These are phyloP conservation scores for Alternaria conjuncta DNA, from an alignment of 2,329 filamentous ascomycete genomes.

Conservation along the genomic window DNA sequence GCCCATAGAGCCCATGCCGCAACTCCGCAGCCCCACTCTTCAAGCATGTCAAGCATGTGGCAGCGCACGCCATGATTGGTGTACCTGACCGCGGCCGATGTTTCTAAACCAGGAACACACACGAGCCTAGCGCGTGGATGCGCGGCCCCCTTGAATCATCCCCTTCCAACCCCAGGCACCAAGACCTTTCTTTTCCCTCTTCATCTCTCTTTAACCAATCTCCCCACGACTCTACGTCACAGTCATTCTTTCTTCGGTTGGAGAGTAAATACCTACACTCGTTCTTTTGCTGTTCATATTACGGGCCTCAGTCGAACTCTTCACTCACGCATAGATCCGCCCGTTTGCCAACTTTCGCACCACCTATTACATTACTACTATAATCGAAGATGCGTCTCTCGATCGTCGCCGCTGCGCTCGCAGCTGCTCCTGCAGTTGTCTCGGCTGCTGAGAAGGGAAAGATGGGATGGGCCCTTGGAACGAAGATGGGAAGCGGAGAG, in stretches of 20 bases:
- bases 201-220: constrained; percentile 8
- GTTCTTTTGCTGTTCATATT: constrained; percentile 15
- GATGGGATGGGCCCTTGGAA: constrained; percentile 71
- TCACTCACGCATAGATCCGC: background rate
- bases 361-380: constrained; percentile 1
- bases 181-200: constrained; percentile 15
- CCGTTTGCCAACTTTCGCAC: background rate
- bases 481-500: constrained; percentile 62
- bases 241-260: constrained; percentile 31
- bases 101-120: constrained; percentile 7
- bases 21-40: constrained; percentile 20
- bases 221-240: constrained; percentile 26
- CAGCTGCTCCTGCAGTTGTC: constrained; percentile 55
- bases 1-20: background rate
- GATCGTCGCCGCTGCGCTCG: constrained; percentile 40
- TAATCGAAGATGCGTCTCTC: constrained; percentile 45
- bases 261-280: constrained; percentile 17
- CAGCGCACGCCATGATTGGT: constrained; percentile 18
- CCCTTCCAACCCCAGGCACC: constrained; percentile 15
- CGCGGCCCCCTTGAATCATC: constrained; percentile 26
- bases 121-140: constrained; percentile 26
- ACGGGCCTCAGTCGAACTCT: background rate
- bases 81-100: constrained; percentile 15
- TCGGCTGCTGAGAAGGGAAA: constrained; percentile 58
- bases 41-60: constrained; percentile 7